Base-by-base conservation (phyloP, 2,329 filamentous ascomycete genomes). In the Coniochaeta sp. region DNA sequence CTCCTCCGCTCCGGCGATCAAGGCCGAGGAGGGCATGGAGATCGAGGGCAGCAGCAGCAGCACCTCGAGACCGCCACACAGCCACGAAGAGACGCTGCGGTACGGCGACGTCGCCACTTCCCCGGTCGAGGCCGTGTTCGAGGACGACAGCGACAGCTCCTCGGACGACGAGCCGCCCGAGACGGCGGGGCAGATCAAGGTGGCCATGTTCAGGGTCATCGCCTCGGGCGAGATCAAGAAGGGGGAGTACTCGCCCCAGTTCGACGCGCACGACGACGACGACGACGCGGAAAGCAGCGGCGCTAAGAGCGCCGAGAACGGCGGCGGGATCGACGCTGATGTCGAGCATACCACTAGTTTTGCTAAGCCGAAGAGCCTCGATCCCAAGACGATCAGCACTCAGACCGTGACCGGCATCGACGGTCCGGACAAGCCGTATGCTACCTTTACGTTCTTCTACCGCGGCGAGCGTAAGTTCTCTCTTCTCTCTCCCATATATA, bases 401-500 rank as follows among this genome's bases (percentile, higher is more conserved):
- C 95, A 99, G 76, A 99, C 95, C 0, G 95, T 99, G n/a, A 98
- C 95, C 9, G 95, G 93, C 19, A 96, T 98, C 63, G 95, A 99
- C 73, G 91, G 92, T 0, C 92, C 93, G 22, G 93, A 98, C 64
- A 95, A 93, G 75, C 95, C 96, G 3, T 99, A 96, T 75, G 95
- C 95, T 4, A 89, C 90, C 9, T 99, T 99, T 73, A 98, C 96
- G 30, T 99, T 99, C 74, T 91, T 98, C 76, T 99, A 99, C 73
- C 86, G 95, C 62, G 95, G 95, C 72, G 90, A 96, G 72, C 89
- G 93, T 96, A 80, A 80, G 91, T 86, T 44, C 52, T 55, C 22
- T 3, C n/a, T 19, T n/a, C 42, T 10, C 19, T 47, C 5, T 10
- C 14, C 42, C 19, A 4, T n/a, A n/a, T n/a, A n/a, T n/a, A n/a